Percentiles rank a stretch among this genome's conserved stretches.
These are phyloP conservation scores for Solanum chiquidenum DNA, from an alignment of 257 asterid genomes.

Conservation along the genomic window DNA sequence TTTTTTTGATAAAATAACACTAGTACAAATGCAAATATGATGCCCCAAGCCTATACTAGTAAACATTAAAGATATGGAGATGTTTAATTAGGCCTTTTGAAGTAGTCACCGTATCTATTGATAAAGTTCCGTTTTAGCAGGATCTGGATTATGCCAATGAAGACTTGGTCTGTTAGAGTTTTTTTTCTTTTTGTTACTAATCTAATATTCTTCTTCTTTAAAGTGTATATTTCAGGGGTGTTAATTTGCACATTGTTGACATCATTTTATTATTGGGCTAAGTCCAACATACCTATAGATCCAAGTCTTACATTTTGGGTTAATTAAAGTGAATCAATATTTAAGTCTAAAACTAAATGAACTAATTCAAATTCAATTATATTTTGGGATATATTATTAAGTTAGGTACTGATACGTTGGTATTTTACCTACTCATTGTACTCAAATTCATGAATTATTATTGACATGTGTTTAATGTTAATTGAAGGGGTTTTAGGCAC, in stretches of 20 bases:
- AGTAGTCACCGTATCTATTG: neutral
- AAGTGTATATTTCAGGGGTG: neutral
- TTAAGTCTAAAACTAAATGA: neutral
- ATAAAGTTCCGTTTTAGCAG: neutral
- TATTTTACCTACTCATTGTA: neutral
- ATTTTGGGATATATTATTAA: neutral
- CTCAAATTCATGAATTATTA: neutral
- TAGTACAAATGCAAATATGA: neutral
- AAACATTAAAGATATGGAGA: neutral
- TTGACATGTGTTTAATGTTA: neutral
- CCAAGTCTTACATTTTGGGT: neutral
- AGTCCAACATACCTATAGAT: neutral
- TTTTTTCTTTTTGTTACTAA: neutral
- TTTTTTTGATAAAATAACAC: neutral
- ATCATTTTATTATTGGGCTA: neutral
- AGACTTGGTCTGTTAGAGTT: neutral
- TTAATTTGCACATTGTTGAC: neutral
- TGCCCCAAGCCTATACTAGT: neutral
- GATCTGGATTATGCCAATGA: neutral
- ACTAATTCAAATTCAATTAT: neutral
- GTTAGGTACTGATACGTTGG: neutral
- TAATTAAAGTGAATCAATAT: neutral
- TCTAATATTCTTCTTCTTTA: neutral
- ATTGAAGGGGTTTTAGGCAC: neutral
- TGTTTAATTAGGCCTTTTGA: neutral